phyloP scores from a whole-genome alignment of 2,329 filamentous ascomycete genomes.

The Thielaviopsis musarum region DNA sequence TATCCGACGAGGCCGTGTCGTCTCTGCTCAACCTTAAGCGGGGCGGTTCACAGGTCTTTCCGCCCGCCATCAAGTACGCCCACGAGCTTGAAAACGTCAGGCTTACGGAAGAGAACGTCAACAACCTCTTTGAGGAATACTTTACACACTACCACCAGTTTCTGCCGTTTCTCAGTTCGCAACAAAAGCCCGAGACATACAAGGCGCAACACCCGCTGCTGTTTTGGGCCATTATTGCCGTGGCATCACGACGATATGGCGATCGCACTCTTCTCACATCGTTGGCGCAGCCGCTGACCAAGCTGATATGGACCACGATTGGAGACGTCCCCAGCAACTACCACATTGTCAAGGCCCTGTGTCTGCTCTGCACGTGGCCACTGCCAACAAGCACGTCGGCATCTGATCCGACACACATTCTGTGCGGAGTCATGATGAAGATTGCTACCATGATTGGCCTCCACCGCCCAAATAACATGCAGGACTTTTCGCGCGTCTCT shows the following conservation, averaged over 20 bases:
- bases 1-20: conserved; percentile 53
- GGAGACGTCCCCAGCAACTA: conserved; percentile 64
- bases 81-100: conserved; percentile 47
- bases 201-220: conserved; percentile 63
- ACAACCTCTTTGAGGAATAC: conserved; percentile 54
- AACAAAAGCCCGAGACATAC: conserved; percentile 53
- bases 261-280: conserved; percentile 49
- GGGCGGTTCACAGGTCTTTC: conserved; percentile 43
- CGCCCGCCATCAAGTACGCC: conserved; percentile 28
- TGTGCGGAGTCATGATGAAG: conserved; percentile 76
- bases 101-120: conserved; percentile 45
- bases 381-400: conserved; percentile 67
- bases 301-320: conserved; percentile 61
- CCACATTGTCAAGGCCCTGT: conserved; percentile 66
- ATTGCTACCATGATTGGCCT: conserved; percentile 69
- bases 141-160: conserved; percentile 64
- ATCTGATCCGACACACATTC: conserved; percentile 64
- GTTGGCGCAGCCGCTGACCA: conserved; percentile 50
- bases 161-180: conserved; percentile 54
- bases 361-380: conserved; percentile 66
- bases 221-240: conserved; percentile 70
- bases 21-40: conserved; percentile 50
- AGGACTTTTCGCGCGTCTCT: conserved; percentile 64
- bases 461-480: conserved; percentile 64
- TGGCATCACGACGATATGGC: conserved; percentile 55